Conservation (phyloP, 1,284 basidiomycete genomes). For the Macrocystidia cucumis region DNA sequence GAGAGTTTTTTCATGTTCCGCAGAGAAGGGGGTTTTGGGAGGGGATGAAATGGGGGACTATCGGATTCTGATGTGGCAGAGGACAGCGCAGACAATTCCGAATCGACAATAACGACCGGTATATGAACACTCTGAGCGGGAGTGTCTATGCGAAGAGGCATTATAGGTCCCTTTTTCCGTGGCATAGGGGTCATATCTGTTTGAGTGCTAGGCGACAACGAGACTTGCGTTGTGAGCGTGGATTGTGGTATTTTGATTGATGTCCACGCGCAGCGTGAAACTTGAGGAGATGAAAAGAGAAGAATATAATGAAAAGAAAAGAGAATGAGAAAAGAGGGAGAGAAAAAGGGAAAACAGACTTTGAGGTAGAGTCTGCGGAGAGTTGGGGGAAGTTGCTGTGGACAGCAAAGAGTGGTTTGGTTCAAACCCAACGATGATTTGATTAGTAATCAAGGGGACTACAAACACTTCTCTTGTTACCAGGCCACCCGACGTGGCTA, state of each 20-base stretch:
- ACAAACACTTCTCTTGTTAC: no score
- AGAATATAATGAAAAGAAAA: conserved; percentile 9
- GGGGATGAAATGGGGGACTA: conserved; percentile 32
- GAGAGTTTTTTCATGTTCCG: conserved; percentile 75
- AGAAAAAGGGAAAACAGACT: conserved; percentile 7
- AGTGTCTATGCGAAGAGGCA: conserved; percentile 53
- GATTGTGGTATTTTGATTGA: conserved; percentile 18
- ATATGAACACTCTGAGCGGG: conserved; percentile 39
- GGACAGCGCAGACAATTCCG: conserved; percentile 41
- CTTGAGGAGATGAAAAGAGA: conserved; percentile 9
- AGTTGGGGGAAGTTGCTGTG: no score
- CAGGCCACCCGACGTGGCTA: no score
- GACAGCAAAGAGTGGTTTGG: no score
- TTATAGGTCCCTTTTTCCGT: conserved; percentile 48
- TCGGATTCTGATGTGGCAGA: conserved; percentile 47
- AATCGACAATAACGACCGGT: conserved; percentile 39
- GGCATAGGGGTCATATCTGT: conserved; percentile 28
- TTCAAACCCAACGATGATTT: no score
- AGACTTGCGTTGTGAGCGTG: conserved; percentile 26
- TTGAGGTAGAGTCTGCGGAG: neutral
- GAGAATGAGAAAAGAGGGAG: conserved; percentile 12
- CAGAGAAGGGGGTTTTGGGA: conserved; percentile 30
- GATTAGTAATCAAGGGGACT: no score
- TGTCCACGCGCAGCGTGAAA: conserved; percentile 43
- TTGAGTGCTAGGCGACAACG: conserved; percentile 11